Base-by-base conservation (phyloP, 1,284 basidiomycete genomes). In the Stereum hirsutum region DNA sequence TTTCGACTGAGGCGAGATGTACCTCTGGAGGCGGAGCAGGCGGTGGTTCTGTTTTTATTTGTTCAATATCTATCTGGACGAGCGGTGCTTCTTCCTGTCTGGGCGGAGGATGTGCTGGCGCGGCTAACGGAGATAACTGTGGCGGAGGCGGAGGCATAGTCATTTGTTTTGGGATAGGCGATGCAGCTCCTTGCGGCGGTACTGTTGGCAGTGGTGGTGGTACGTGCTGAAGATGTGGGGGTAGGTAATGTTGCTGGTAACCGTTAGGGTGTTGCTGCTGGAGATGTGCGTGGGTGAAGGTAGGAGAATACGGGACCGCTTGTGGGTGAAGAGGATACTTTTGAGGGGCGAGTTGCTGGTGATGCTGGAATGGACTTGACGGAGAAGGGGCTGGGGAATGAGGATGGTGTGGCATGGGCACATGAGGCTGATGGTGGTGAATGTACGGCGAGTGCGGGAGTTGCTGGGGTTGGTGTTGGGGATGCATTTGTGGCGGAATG, bases 81-180 rank as follows among this genome's bases (percentile, higher is more conserved):
- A 20, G 28, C 23, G 25, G 20, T 14, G 49, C 46, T 17, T 47
- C 50, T 25, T 45, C 51, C 5, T 52, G 43, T 14, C 46, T 46
- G 34, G 44, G 47, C 4, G 49, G 46, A 24, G 46, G 42, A 25
- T 45, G 50, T 15, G 58, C 60, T n/a, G 61, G 49, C 1, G 57
- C 53, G 4, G 56, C 54, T 28, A 61, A 44, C 23, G 59, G 62
- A 20, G 63, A 60, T 30, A 63, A 53, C 10, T 56, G 47, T 14
- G 59, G 61, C 52, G n/a, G n/a, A n/a, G 48, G 60, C 1, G 58
- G 57, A 5, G 57, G 58, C 58, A 62, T 63, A n/a, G 61, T 54
- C 2, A 65, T 50, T 32, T 64, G 63, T 54, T 63, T 65, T 48
- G 63, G 62, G 42, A 64, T 39, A 7, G 63, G 63, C 2, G 63